Conservation (phyloP, 177 flowering plant genomes). For the Vitis hybrid region DNA sequence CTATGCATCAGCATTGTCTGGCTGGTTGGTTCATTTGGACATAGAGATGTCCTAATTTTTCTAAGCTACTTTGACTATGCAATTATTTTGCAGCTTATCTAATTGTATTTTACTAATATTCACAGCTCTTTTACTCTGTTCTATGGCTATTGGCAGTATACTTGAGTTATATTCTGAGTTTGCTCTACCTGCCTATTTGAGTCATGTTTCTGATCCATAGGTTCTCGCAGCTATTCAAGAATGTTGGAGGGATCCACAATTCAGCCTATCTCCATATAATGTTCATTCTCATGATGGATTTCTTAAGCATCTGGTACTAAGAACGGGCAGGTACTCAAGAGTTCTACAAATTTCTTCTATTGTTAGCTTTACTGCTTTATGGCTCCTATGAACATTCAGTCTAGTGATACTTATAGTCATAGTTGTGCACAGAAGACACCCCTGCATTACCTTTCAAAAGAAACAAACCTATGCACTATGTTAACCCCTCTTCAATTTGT, state of each 20-base stretch:
- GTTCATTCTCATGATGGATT: conserved; percentile 80
- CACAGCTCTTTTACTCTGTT: neutral
- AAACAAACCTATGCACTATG: no score
- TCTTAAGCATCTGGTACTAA: conserved; percentile 86
- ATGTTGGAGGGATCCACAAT: conserved; percentile 74
- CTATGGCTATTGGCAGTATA: neutral
- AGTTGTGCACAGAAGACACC: no score
- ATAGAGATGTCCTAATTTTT: neutral
- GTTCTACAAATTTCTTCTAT: neutral
- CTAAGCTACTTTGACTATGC: neutral
- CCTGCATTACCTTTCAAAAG: no score
- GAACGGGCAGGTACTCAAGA: conserved; percentile 77
- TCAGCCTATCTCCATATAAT: conserved; percentile 78
- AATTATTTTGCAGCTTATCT: neutral
- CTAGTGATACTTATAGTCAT: no score
- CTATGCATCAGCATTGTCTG: neutral
- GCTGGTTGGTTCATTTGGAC: neutral
- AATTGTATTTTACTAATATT: neutral
- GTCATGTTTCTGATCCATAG: conserved; percentile 37
- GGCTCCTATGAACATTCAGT: no score
- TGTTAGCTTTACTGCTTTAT: no score
- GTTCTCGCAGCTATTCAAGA: conserved; percentile 83
- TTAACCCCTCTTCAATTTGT: no score
- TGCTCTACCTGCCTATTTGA: conserved; percentile 9
- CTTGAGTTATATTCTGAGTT: neutral